Evolutionary conservation across 2,329 filamentous ascomycete species (phyloP), one percentile per base, ranked within the genome.

Genomic region (Teratosphaeria destructans): DNA sequence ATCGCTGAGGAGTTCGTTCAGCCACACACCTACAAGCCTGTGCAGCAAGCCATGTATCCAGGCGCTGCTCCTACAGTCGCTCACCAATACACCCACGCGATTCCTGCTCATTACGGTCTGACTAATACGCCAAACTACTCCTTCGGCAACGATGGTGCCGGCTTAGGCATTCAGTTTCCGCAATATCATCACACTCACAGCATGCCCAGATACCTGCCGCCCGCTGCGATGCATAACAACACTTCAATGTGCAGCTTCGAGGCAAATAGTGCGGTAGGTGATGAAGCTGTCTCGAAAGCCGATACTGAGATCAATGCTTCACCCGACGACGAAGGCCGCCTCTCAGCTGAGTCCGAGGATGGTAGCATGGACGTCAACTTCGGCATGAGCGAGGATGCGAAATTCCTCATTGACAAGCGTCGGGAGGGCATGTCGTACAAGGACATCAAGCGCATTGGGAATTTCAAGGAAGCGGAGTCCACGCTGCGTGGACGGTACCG

Each of bases 401-500:
- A 54, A 37, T 32, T 37, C 7, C 76, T 89, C 1, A 70, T 87
- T 16, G 67, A 76, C n/a, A 76, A 78, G 27, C 85, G 83, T 69
- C 67, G 71, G 7, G 70, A 75, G 1, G 85, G 85, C 3, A 75
- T 82, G 74, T 83, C 85, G 0, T 90, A 89, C 73, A 81, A 79
- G 58, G 79, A 87, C 60, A 89, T 90, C 66, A 80, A 80, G 43
- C 65, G 69, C 6, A 67, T 74, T 19, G 82, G 85, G 14, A 73
- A 77, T 1, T 86, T 86, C 63, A 56, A 72, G 0, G 85, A 88
- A 66, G 84, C 86, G 1, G 87, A 89, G 72, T 88, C 86, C 11
- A 91, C 88, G 0, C 77, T 92, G 43, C 80, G 88, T 14, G 88
- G 88, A 0, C 80, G 87, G 0, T 84, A 82, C 65, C 78, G 88